Conservation (phyloP, 257 asterid genomes). For the Nyctanthes arbortristis region DNA sequence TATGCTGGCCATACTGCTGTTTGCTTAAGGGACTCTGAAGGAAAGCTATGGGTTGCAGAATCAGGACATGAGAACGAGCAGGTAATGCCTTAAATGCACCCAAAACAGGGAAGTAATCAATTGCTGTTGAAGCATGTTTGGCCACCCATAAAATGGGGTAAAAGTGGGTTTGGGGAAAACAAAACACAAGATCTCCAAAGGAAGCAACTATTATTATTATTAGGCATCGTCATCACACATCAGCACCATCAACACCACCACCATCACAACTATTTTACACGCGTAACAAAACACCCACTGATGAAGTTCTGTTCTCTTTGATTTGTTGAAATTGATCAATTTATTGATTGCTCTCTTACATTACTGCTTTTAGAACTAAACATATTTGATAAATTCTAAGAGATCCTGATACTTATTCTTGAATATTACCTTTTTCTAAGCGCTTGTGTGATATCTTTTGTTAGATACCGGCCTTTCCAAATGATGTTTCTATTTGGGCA, state of each 20-base stretch:
- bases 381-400: slow-evolving; percentile 4
- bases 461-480: background rate
- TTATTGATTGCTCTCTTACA: background rate
- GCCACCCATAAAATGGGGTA: no score
- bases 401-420: background rate
- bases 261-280: no score
- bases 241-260: no score
- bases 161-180: no score
- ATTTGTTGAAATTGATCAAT: background rate
- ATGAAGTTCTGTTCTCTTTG: background rate
- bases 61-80: slow-evolving; percentile 66
- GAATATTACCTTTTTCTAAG: background rate
- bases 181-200: no score
- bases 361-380: background rate
- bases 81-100: slow-evolving; percentile 35
- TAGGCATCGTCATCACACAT: no score
- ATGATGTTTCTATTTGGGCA: background rate
- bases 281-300: background rate
- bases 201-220: no score
- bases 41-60: slow-evolving; percentile 79
- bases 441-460: background rate
- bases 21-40: slow-evolving; percentile 65
- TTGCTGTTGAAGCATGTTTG: no score
- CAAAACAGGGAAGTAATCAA: no score
- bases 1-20: slow-evolving; percentile 78